Evolutionary conservation across 2,329 filamentous ascomycete species (phyloP).

Genomic region (Fusarium newnesense): DNA sequence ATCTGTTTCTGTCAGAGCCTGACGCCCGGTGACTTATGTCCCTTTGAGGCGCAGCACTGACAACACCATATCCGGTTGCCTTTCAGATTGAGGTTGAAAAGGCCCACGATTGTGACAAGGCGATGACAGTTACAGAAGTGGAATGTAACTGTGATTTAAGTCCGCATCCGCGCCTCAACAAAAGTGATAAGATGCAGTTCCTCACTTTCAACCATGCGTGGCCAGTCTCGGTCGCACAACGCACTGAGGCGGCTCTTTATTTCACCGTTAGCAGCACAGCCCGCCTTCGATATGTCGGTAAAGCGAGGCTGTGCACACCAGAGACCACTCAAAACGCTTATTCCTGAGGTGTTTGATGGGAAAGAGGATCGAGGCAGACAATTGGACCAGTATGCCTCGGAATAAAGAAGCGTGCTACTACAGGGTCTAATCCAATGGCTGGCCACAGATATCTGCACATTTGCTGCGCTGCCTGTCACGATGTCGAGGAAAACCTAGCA

Average conservation of each 20-base stretch:
- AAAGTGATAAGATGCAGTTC: constrained; percentile 3
- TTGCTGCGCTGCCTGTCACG: constrained; percentile 7
- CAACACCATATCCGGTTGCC: constrained; percentile 3
- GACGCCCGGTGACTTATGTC: constrained; percentile 21
- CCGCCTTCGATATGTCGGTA: constrained; percentile 3
- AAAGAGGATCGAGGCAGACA: constrained; percentile 8
- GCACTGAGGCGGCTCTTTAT: constrained; percentile 15
- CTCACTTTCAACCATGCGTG: constrained; percentile 21
- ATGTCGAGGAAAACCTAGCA: constrained; percentile 13
- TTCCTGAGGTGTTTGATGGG: not conserved
- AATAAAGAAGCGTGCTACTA: constrained; percentile 5
- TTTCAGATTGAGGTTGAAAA: constrained; percentile 20
- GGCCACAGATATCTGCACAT: constrained; percentile 22
- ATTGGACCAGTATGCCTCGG: constrained; percentile 19
- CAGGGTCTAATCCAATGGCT: constrained; percentile 7
- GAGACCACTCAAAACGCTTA: constrained; percentile 13
- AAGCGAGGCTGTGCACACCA: constrained; percentile 21
- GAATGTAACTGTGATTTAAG: constrained; percentile 18
- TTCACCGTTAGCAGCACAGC: constrained; percentile 20
- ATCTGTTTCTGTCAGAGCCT: not conserved
- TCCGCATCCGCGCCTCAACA: not conserved
- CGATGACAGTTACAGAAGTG: not conserved
- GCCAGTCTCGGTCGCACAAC: constrained; percentile 18
- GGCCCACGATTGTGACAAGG: not conserved
- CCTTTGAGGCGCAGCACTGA: constrained; percentile 20